Base-by-base conservation (phyloP, 2,329 filamentous ascomycete genomes). In the Fusarium vanettenii region DNA sequence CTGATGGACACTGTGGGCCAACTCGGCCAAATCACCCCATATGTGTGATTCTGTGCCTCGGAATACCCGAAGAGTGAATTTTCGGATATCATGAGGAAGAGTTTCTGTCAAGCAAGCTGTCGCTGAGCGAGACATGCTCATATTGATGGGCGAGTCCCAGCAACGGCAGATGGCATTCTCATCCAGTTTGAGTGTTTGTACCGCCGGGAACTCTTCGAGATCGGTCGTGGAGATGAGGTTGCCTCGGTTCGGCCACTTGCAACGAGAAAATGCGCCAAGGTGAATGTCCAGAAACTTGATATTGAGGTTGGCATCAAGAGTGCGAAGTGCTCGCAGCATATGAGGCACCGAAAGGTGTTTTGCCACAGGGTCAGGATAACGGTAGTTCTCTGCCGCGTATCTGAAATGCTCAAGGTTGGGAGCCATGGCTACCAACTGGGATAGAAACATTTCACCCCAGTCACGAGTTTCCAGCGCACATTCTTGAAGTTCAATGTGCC, bases 361-460 rank as follows among this genome's bases (percentile, higher is more conserved):
- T 18, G 62, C 48, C 16, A 59, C 29, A 9, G 50, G 50, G 7
- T 64, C 27, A 9, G 35, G 48, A 20, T 43, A 9, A 13, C 27
- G 50, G 13, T 57, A 64, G 9, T 59, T n/a, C 25, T 64, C 50
- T 9, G 62, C 33, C 8, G 20, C 18, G 35, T 64, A 64, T 45
- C 31, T 64, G 22, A 64, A 64, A n/a, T 57, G n/a, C 27, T 33
- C 35, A 29, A 64, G 62, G 3, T 48, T 56, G 7, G 62, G 62
- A n/a, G 62, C 62, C 62, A 57, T 64, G 8, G 22, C 33, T 5
- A 43, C 20, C 10, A 64, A 27, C 37, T 64, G 62, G 13, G 25
- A 37, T 4, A 64, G 50, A 20, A 64, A 64, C 20, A 43, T 33
- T n/a, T 64, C 62, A 9, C 62, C 62, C 62, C 62, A 64, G 27